Conservation (phyloP, 495 filamentous ascomycete genomes). For the Daldinia decipiens region DNA sequence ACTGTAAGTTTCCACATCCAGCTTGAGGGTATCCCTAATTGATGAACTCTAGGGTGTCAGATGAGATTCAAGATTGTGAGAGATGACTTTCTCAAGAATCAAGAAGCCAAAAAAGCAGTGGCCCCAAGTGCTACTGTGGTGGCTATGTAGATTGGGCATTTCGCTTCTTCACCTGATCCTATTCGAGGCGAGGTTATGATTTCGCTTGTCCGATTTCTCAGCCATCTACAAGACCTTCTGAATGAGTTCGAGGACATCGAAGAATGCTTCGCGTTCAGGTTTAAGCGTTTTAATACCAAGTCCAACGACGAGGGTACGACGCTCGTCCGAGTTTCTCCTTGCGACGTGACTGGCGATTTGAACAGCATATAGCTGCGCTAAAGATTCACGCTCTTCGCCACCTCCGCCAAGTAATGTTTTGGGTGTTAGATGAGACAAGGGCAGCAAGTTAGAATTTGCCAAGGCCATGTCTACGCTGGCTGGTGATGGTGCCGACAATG, state of each 20-base stretch:
- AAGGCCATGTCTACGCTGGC: constrained; percentile 65
- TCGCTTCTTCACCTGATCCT: neutral
- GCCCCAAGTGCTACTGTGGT: constrained; percentile 53
- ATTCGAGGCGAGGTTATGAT: constrained; percentile 4
- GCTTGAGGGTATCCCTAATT: neutral
- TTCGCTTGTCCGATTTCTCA: neutral
- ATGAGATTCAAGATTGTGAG: constrained; percentile 52
- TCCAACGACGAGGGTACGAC: constrained; percentile 81
- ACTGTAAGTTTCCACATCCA: constrained; percentile 44
- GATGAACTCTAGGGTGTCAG: constrained; percentile 51
- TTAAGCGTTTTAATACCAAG: constrained; percentile 76
- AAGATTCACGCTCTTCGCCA: constrained; percentile 77
- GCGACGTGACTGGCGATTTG: constrained; percentile 85
- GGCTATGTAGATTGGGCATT: constrained; percentile 22
- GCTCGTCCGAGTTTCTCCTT: constrained; percentile 77
- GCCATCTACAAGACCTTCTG: constrained; percentile 62
- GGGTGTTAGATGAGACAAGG: constrained; percentile 82
- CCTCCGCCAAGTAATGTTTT: constrained; percentile 90
- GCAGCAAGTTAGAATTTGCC: constrained; percentile 67
- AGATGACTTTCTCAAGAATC: constrained; percentile 47
- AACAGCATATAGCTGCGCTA: constrained; percentile 87
- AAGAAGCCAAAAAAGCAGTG: constrained; percentile 34
- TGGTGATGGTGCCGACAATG: constrained; percentile 74
- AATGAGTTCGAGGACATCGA: constrained; percentile 83
- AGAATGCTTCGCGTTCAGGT: constrained; percentile 76